phyloP scores from a whole-genome alignment of 768 basidiomycete species.

The Rhodotorula paludigena region DNA sequence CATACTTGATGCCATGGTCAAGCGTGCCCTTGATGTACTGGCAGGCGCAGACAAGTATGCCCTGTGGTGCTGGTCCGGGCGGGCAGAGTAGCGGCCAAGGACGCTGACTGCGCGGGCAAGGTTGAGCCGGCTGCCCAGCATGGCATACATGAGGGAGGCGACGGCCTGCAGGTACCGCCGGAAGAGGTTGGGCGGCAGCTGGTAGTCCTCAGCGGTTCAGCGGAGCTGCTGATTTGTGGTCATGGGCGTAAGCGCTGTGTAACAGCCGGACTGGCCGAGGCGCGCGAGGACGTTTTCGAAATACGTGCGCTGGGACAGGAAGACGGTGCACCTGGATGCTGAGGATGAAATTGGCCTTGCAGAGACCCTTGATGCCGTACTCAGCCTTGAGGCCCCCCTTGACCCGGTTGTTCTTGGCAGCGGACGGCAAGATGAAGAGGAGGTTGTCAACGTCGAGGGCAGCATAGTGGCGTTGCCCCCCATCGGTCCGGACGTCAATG shows the following conservation, averaged over 20 bases:
- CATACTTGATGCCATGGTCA: not conserved
- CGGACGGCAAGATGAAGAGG: not conserved
- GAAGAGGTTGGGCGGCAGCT: not conserved
- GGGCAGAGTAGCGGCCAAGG: not conserved
- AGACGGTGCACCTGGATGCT: too few relatives aligned
- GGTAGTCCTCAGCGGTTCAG: not conserved
- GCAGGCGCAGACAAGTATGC: constrained; percentile 27
- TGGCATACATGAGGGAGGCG: too few relatives aligned
- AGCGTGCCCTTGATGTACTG: too few relatives aligned
- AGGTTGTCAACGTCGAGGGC: constrained; percentile 19
- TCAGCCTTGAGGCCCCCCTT: too few relatives aligned
- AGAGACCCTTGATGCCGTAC: too few relatives aligned
- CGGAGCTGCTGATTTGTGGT: constrained; percentile 3
- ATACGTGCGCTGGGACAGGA: too few relatives aligned
- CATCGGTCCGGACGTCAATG: too few relatives aligned
- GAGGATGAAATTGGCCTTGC: too few relatives aligned
- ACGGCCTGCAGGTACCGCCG: constrained; percentile 21
- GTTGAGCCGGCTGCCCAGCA: not conserved
- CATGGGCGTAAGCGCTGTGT: constrained; percentile 15
- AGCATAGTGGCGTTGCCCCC: too few relatives aligned
- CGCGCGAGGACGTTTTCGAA: constrained; percentile 3
- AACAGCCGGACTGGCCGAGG: not conserved
- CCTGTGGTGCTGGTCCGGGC: constrained; percentile 35
- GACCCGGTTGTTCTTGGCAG: constrained; percentile 45
- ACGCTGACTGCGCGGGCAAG: not conserved